Evolutionary conservation across 2,329 filamentous ascomycete species (phyloP).

Genomic region (Fusarium avenaceum): DNA sequence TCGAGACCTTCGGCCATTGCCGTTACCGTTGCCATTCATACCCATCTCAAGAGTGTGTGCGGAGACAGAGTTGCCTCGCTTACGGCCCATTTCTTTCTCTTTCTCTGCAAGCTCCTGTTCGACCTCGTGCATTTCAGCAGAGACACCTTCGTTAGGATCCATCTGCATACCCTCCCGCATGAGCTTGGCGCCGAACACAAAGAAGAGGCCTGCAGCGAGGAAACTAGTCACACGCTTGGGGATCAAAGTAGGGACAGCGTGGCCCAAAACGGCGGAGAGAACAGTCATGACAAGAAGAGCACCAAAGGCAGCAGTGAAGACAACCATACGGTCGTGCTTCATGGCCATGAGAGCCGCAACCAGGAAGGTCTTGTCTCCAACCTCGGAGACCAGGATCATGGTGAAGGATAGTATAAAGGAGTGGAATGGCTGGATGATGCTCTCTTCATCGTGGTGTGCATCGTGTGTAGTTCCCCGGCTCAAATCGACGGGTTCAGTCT

Average conservation of each 20-base stretch:
- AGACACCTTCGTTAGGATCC: conserved; percentile 89
- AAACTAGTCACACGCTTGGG: conserved; percentile 93
- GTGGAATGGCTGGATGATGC: conserved; percentile 83
- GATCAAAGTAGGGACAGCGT: conserved; percentile 90
- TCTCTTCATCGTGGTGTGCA: conserved; percentile 67
- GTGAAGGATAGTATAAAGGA: conserved; percentile 93
- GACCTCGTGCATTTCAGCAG: conserved; percentile 98
- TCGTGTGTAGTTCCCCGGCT: conserved; percentile 50
- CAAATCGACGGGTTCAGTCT: conserved; percentile 73
- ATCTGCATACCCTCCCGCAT: conserved; percentile 89
- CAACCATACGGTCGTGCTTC: conserved; percentile 93
- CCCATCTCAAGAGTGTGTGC: conserved; percentile 87
- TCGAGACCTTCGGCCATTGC: conserved; percentile 74
- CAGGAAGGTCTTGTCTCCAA: conserved; percentile 98
- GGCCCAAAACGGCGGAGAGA: conserved; percentile 90
- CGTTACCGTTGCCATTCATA: conserved; percentile 56
- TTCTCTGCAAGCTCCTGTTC: conserved; percentile 95
- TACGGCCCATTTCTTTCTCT: conserved; percentile 79
- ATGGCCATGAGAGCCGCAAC: conserved; percentile 99
- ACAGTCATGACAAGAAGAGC: conserved; percentile 95
- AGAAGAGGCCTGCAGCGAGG: conserved; percentile 85
- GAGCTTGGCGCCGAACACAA: conserved; percentile 88
- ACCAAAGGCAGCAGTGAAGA: conserved; percentile 94
- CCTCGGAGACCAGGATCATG: conserved; percentile 97
- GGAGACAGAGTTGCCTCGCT: conserved; percentile 74